Conservation (phyloP, 2,329 filamentous ascomycete species). For the Cylindrodendrum hubeiense region DNA sequence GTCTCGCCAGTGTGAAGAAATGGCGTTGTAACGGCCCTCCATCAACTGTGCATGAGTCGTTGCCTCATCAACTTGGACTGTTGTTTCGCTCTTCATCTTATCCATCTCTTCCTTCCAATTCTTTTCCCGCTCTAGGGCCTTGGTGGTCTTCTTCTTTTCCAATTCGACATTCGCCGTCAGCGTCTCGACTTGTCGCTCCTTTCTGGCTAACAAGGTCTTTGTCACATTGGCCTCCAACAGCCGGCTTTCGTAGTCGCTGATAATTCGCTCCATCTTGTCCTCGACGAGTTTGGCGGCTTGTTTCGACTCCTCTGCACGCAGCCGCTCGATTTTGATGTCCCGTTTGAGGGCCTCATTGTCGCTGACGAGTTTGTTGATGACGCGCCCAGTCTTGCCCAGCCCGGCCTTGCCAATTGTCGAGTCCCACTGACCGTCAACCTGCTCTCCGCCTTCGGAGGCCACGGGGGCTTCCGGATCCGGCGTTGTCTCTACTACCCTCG, state of each 20-base stretch:
- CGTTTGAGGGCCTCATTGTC: slow-evolving; percentile 84
- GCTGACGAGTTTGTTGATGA: slow-evolving; percentile 84
- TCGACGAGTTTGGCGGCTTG: slow-evolving; percentile 76
- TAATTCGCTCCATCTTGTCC: slow-evolving; percentile 77
- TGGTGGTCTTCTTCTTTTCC: slow-evolving; percentile 72
- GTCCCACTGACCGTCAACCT: slow-evolving; percentile 65
- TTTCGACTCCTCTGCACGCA: slow-evolving; percentile 77
- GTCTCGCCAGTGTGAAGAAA: slow-evolving; percentile 75
- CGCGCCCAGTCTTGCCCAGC: slow-evolving; percentile 79
- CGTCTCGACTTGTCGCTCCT: slow-evolving; percentile 80
- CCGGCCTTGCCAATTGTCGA: slow-evolving; percentile 77
- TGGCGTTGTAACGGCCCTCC: slow-evolving; percentile 77
- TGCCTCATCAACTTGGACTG: slow-evolving; percentile 74
- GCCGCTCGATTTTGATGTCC: slow-evolving; percentile 75
- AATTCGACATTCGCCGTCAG: slow-evolving; percentile 73
- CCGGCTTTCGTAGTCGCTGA: slow-evolving; percentile 76
- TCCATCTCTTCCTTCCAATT: slow-evolving; percentile 75
- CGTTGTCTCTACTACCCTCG: slow-evolving; percentile 48
- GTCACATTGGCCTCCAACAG: slow-evolving; percentile 79
- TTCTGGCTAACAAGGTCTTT: slow-evolving; percentile 76
- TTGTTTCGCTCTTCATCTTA: slow-evolving; percentile 69
- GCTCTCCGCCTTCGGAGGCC: slow-evolving; percentile 51
- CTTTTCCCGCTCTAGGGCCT: slow-evolving; percentile 70
- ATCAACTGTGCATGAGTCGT: slow-evolving; percentile 74
- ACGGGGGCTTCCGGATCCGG: slow-evolving; percentile 41